These are phyloP conservation scores for Mycena pura DNA, from an alignment of 768 basidiomycete genomes.

Conservation along the genomic window DNA sequence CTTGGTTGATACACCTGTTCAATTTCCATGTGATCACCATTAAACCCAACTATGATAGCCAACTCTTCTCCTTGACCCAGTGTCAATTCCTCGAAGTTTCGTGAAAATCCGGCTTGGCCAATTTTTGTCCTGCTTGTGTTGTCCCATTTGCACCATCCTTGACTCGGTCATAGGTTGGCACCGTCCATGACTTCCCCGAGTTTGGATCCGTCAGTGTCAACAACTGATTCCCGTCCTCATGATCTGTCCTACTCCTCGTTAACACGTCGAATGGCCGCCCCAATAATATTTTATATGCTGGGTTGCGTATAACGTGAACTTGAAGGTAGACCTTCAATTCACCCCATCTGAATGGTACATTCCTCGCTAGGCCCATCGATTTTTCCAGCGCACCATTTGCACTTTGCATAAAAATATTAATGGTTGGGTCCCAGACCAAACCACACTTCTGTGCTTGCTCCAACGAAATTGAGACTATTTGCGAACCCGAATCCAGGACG, in stretches of 20 bases:
- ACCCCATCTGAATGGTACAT: slow-evolving; percentile 28
- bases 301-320: slow-evolving; percentile 34
- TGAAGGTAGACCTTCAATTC: slow-evolving; percentile 33
- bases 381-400: slow-evolving; percentile 26
- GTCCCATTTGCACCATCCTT: not conserved
- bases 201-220: slow-evolving; percentile 37
- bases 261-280: slow-evolving; percentile 39
- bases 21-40: not conserved
- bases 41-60: slow-evolving; percentile 13
- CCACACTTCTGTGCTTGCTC: slow-evolving; percentile 19
- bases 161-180: slow-evolving; percentile 16
- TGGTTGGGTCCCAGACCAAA: slow-evolving; percentile 26
- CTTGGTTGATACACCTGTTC: slow-evolving; percentile 10
- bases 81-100: slow-evolving; percentile 9
- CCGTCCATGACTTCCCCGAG: slow-evolving; percentile 11
- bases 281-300: slow-evolving; percentile 36
- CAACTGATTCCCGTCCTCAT: slow-evolving; percentile 24
- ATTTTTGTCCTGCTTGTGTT: not conserved
- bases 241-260: slow-evolving; percentile 29
- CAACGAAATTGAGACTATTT: slow-evolving; percentile 34
- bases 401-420: slow-evolving; percentile 34
- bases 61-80: slow-evolving; percentile 15
- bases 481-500: slow-evolving; percentile 32
- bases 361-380: slow-evolving; percentile 26
- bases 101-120: slow-evolving; percentile 4